Evolutionary conservation across 176 grass and related monocot species (phyloP).

Genomic region (Aegilops longissima): DNA sequence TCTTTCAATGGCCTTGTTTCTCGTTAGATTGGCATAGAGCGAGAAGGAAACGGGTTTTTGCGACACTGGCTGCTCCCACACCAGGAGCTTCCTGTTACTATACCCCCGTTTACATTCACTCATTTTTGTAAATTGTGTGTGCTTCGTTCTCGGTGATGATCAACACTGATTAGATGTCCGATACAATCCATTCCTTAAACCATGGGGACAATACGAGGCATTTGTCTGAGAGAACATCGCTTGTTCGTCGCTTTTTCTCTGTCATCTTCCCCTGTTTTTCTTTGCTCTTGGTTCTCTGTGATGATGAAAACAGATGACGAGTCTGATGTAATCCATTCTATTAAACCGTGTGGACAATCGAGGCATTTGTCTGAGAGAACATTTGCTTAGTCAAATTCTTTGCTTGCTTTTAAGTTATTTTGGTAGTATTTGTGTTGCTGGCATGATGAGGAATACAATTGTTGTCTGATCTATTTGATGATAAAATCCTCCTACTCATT

Average conservation of each 20-base stretch:
- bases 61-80: constrained; percentile 42
- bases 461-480: neutral
- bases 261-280: too few relatives aligned
- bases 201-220: neutral
- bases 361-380: neutral
- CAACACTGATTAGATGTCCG: neutral
- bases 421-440: neutral
- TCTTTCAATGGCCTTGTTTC: constrained; percentile 32
- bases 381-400: neutral
- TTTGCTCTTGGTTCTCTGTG: neutral
- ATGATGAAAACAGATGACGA: neutral
- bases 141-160: neutral
- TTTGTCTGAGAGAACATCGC: neutral
- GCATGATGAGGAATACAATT: neutral
- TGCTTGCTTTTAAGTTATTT: neutral
- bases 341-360: neutral
- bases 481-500: neutral
- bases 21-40: constrained; percentile 44
- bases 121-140: too few relatives aligned
- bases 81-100: constrained; percentile 48
- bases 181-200: neutral
- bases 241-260: too few relatives aligned
- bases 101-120: constrained; percentile 37
- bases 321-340: neutral
- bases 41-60: constrained; percentile 39